phyloP scores from a whole-genome alignment of 1,284 basidiomycete species.

The Naganishia sp. region DNA sequence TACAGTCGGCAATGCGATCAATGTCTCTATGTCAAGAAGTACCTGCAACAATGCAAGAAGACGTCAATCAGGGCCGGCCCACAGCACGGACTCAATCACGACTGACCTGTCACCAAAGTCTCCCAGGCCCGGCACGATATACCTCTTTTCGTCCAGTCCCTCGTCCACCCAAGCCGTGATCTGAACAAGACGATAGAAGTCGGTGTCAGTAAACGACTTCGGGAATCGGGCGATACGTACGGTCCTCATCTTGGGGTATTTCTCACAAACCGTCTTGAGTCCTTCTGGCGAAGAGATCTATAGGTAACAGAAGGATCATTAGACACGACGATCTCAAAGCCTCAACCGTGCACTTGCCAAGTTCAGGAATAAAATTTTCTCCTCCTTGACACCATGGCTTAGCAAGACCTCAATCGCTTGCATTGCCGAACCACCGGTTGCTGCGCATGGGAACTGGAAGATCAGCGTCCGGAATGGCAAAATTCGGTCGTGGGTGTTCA shows the following conservation, averaged over 20 bases:
- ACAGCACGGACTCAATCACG: neutral
- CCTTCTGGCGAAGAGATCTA: slow-evolving; percentile 92
- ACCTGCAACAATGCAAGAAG: neutral
- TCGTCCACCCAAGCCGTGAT: slow-evolving; percentile 98
- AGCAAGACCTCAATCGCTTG: slow-evolving; percentile 94
- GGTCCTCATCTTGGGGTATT: slow-evolving; percentile 78
- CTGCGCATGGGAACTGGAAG: slow-evolving; percentile 54
- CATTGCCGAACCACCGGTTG: slow-evolving; percentile 95
- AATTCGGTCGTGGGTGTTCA: slow-evolving; percentile 9
- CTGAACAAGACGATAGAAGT: slow-evolving; percentile 41
- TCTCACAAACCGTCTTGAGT: slow-evolving; percentile 74
- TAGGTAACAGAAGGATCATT: no score
- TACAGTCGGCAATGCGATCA: neutral
- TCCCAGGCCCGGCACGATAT: slow-evolving; percentile 78
- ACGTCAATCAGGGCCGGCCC: neutral
- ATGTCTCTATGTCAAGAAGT: slow-evolving; percentile 14
- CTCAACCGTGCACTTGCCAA: slow-evolving; percentile 60
- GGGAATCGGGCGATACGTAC: slow-evolving; percentile 58
- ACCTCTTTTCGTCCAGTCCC: slow-evolving; percentile 72
- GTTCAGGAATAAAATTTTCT: slow-evolving; percentile 95
- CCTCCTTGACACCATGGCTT: slow-evolving; percentile 75
- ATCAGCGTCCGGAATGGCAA: neutral
- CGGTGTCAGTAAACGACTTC: neutral
- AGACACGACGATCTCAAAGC: neutral
- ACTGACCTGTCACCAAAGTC: slow-evolving; percentile 79